phyloP scores from a whole-genome alignment of 1,139 yeast genomes.

The Eremothecium sinecaudum region DNA sequence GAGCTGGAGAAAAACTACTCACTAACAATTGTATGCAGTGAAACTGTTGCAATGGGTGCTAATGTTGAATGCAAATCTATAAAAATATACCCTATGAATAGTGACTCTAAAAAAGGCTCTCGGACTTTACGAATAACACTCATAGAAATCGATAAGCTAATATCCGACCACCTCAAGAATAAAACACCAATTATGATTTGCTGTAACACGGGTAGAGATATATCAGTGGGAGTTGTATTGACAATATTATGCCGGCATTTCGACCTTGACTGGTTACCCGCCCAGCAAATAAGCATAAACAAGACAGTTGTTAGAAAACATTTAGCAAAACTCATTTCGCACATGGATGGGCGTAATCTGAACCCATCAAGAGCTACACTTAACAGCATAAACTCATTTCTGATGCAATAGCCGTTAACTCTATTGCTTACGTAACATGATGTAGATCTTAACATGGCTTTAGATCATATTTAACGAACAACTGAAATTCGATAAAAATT shows the following conservation, averaged over 20 bases:
- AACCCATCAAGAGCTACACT: slow-evolving; percentile 74
- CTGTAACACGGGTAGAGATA: slow-evolving; percentile 59
- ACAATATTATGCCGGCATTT: slow-evolving; percentile 42
- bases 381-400: slow-evolving; percentile 49
- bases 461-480: too few relatives aligned
- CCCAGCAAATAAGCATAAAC: slow-evolving; percentile 23
- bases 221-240: slow-evolving; percentile 53
- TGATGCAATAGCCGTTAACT: slow-evolving; percentile 26
- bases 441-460: too few relatives aligned
- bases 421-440: too few relatives aligned
- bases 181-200: slow-evolving; percentile 35
- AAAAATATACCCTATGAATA: slow-evolving; percentile 16
- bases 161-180: slow-evolving; percentile 7
- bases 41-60: slow-evolving; percentile 8
- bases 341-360: slow-evolving; percentile 31
- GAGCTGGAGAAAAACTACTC: slow-evolving; percentile 12
- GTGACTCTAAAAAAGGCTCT: slow-evolving; percentile 27
- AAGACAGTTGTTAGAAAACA: slow-evolving; percentile 52
- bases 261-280: slow-evolving; percentile 35
- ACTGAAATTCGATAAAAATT: too few relatives aligned
- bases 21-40: slow-evolving; percentile 17
- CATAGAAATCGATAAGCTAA: slow-evolving; percentile 13
- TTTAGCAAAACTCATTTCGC: slow-evolving; percentile 42
- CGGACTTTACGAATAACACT: slow-evolving; percentile 18
- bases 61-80: slow-evolving; percentile 6